Evolutionary conservation across 345 rosid species (phyloP).

Genomic region (Ceriops zippeliana): DNA sequence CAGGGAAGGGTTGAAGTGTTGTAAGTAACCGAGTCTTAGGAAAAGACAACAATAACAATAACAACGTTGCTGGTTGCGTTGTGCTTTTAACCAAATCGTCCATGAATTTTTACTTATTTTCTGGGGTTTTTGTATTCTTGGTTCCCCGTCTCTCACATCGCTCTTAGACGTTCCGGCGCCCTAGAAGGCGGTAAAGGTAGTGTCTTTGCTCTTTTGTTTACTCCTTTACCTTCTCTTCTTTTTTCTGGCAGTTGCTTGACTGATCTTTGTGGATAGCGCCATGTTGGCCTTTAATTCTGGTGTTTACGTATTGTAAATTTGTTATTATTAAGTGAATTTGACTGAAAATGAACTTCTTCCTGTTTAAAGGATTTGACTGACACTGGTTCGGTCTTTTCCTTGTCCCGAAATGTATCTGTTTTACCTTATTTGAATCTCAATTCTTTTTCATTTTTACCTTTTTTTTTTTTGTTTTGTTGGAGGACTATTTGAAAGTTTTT

Average conservation of each 20-base stretch:
- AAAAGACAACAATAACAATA: background rate
- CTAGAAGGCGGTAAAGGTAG: slow-evolving; percentile 40
- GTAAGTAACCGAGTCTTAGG: background rate
- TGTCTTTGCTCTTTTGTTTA: slow-evolving; percentile 4
- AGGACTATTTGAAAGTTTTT: slow-evolving; percentile 1
- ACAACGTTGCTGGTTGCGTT: slow-evolving; percentile 2
- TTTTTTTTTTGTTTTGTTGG: slow-evolving; percentile 17
- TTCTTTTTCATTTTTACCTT: background rate
- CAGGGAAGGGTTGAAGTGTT: background rate
- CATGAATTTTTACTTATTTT: slow-evolving; percentile 27
- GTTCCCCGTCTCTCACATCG: background rate
- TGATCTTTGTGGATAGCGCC: slow-evolving; percentile 23
- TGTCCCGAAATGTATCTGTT: slow-evolving; percentile 8
- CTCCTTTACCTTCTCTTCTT: background rate
- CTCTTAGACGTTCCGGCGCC: background rate
- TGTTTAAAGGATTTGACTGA: slow-evolving; percentile 2
- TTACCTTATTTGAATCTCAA: slow-evolving; percentile 19
- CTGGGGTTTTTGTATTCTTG: slow-evolving; percentile 10
- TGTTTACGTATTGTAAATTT: slow-evolving; percentile 3
- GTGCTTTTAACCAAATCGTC: slow-evolving; percentile 5
- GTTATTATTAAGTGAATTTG: slow-evolving; percentile 18
- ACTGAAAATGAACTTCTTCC: slow-evolving; percentile 9
- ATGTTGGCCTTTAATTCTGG: slow-evolving; percentile 23
- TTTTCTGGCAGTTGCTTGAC: slow-evolving; percentile 6
- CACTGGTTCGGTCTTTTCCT: slow-evolving; percentile 7